Evolutionary conservation across 2,329 filamentous ascomycete species (phyloP).

Genomic region (Alternaria brassicicola): DNA sequence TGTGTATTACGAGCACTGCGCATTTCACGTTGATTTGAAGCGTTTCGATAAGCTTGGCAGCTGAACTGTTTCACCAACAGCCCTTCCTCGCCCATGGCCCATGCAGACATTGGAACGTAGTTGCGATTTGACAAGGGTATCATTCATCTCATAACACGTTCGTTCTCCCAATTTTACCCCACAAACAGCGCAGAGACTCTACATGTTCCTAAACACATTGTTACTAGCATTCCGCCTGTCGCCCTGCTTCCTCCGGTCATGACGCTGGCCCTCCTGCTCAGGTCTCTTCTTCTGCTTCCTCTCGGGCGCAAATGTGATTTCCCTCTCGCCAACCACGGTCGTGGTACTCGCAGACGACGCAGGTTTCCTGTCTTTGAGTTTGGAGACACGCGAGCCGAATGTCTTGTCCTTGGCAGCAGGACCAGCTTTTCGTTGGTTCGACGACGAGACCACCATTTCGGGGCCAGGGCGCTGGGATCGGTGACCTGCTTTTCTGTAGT

Average conservation of each 20-base stretch:
- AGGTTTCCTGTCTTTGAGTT: constrained; percentile 40
- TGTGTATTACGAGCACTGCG: no score
- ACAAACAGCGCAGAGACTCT: constrained; percentile 4
- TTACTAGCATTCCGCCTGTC: constrained; percentile 74
- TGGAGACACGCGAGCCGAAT: constrained; percentile 62
- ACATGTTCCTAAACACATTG: constrained; percentile 75
- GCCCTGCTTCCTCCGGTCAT: constrained; percentile 52
- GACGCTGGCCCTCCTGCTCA: constrained; percentile 32
- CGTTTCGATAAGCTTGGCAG: fast-evolving
- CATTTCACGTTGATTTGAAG: background rate
- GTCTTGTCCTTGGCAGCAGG: constrained; percentile 56
- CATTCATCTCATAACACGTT: background rate
- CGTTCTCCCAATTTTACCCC: background rate
- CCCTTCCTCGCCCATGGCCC: background rate
- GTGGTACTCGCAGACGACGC: constrained; percentile 20
- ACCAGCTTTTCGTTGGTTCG: constrained; percentile 41
- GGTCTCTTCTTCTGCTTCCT: constrained; percentile 52
- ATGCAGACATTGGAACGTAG: background rate
- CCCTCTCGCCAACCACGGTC: constrained; percentile 60
- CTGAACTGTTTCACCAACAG: no score
- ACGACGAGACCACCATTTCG: constrained; percentile 63
- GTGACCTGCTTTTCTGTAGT: constrained; percentile 65
- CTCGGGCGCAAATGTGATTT: constrained; percentile 75
- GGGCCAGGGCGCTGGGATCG: constrained; percentile 45
- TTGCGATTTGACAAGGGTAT: constrained; percentile 2